A percentile compares a stretch with the other conserved stretches of the same genome.
Conservation (phyloP, 306 rosid species). For the Styphnolobium japonicum region DNA sequence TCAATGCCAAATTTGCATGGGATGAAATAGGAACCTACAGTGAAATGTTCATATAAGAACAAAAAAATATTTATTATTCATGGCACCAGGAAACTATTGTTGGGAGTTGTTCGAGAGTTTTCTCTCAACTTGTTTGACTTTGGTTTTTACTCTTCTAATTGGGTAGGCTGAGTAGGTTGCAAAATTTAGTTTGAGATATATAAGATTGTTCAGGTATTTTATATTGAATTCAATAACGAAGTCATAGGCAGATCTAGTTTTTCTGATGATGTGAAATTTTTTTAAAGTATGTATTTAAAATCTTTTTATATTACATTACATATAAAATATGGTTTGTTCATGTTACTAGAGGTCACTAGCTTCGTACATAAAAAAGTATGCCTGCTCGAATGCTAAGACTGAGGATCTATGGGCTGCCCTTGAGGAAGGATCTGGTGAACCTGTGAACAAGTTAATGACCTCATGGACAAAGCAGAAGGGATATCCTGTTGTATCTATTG, state of each 20-base stretch:
- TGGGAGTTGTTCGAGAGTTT: not conserved
- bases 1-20: conserved; percentile 5
- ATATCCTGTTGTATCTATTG: conserved; percentile 82
- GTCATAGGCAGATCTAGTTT: not conserved
- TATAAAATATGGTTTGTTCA: conserved; percentile 14
- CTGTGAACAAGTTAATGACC: conserved; percentile 82
- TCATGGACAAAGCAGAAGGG: conserved; percentile 96
- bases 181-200: not conserved
- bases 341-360: conserved; percentile 83
- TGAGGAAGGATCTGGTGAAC: conserved; percentile 92
- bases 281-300: not conserved
- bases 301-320: not conserved
- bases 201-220: not conserved
- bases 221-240: not conserved
- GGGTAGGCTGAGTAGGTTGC: not conserved
- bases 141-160: not conserved
- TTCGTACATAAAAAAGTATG: conserved; percentile 72
- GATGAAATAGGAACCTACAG: not conserved
- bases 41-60: not conserved
- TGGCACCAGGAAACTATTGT: not conserved
- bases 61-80: not conserved
- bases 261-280: not conserved
- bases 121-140: not conserved
- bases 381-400: conserved; percentile 82
- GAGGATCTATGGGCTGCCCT: conserved; percentile 96